Conservation (phyloP, 169 alveolate genomes). For the Plasmodium knowlesi region DNA sequence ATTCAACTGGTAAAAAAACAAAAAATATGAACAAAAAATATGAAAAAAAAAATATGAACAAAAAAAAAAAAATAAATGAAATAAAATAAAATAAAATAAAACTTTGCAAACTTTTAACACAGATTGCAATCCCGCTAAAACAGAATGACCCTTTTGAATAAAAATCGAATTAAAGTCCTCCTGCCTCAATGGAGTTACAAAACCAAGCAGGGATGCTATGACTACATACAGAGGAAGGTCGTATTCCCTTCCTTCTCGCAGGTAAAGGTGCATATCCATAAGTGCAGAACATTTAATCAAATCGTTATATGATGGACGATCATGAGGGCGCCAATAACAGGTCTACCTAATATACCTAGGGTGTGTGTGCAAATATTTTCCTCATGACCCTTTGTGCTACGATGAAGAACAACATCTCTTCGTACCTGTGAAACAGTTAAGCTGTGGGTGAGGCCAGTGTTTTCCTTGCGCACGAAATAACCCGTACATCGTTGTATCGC, state of each 20-base stretch:
- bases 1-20: too few relatives aligned
- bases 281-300: neutral
- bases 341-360: neutral
- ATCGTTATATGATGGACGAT: neutral
- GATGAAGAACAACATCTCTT: too few relatives aligned
- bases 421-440: too few relatives aligned
- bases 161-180: neutral
- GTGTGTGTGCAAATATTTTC: too few relatives aligned
- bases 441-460: too few relatives aligned
- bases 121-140: neutral
- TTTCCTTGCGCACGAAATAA: neutral
- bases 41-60: too few relatives aligned
- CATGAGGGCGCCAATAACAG: neutral
- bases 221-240: constrained; percentile 61
- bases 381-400: too few relatives aligned
- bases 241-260: constrained; percentile 10
- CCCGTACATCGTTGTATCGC: neutral
- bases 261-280: neutral
- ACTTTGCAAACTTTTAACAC: neutral
- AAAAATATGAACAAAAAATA: too few relatives aligned
- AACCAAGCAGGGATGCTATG: constrained; percentile 18
- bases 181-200: constrained; percentile 42
- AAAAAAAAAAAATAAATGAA: too few relatives aligned
- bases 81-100: too few relatives aligned
- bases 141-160: constrained; percentile 10